Conservation (phyloP, 1,139 yeast species). For the Candida albicans region DNA sequence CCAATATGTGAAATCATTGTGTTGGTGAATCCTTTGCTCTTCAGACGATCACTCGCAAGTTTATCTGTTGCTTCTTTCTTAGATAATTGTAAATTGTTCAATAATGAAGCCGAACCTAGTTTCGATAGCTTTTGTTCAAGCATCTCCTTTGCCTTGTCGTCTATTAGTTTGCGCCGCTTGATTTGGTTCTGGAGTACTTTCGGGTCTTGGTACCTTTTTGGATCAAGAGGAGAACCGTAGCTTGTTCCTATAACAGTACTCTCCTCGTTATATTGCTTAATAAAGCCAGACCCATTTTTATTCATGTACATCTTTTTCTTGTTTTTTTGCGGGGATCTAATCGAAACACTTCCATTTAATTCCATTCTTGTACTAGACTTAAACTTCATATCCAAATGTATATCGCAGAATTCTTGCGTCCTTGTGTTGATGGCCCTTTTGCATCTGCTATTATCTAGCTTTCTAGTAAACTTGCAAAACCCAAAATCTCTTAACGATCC, state of each 20-base stretch:
- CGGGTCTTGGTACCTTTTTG: conserved; percentile 44
- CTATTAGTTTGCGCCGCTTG: conserved; percentile 32
- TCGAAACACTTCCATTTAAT: conserved; percentile 59
- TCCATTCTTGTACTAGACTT: conserved; percentile 67
- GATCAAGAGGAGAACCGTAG: conserved; percentile 15
- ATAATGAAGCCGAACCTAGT: conserved; percentile 12
- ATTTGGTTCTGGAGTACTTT: conserved; percentile 39
- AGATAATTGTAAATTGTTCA: conserved; percentile 11
- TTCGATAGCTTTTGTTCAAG: conserved; percentile 31
- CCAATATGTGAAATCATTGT: conserved; percentile 46
- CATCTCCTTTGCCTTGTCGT: conserved; percentile 34
- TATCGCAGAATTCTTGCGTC: conserved; percentile 61
- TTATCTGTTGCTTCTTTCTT: neutral
- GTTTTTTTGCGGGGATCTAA: conserved; percentile 35
- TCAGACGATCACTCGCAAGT: conserved; percentile 1
- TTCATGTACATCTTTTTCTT: conserved; percentile 26
- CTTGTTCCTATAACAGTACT: conserved; percentile 19
- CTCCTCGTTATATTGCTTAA: conserved; percentile 25
- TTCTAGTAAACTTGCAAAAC: conserved; percentile 53
- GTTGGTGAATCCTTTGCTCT: conserved; percentile 33
- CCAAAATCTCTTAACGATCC: conserved; percentile 76
- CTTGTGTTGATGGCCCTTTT: conserved; percentile 56
- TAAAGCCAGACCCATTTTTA: conserved; percentile 13
- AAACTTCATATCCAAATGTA: conserved; percentile 63
- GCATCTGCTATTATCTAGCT: conserved; percentile 53